Base-by-base conservation (phyloP, 257 asterid species). In the Dorcoceras hygrometricum region DNA sequence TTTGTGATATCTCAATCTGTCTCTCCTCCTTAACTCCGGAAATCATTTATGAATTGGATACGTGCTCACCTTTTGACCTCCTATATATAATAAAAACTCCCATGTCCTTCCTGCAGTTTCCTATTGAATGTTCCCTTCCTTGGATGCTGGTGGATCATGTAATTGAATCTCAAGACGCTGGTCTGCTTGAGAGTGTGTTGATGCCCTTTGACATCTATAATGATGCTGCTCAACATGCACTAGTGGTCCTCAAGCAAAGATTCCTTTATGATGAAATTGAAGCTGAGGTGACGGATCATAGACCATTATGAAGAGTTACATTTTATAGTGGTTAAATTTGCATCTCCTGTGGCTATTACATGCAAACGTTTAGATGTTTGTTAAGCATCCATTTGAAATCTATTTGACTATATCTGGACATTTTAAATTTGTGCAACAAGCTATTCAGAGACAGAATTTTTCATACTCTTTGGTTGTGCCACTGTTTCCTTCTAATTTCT, bases 121-220 rank as follows among this genome's bases (percentile, higher is more conserved):
- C 99, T 23, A 85, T 90, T 39, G 97, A 94, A 71, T 94, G 99
- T 78, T 94, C 99, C 79, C 95, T 94, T 85, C 97, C 99, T 19
- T 94, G 99, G 99, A 88, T 94, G 93, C 87, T 94, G 90, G 95
- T 94, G 87, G 96, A 94, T 80, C 92, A 94, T 77, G 91, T 83
- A 70, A 65, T 90, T 22, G 95, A 87, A 75, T 86, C 95, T 73
- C 95, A 83, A 62, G 82, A 79, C 74, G 76, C 82, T 7, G 97
- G 96, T 73, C 95, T 90, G 75, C 79, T 94, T 71, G 99, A 90
- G 86, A 88, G 93, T 64, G 77, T 83, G 59, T 75, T 94, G 78
- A 90, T 89, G 88, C 97, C 99, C 34, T 94, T 94, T 69, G 99
- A 94, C 76, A 90, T 94, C 80, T 94, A 94, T 68, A 94, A 90